Base-by-base conservation (phyloP, 2,329 filamentous ascomycete genomes). In the Apiospora kogelbergensis region DNA sequence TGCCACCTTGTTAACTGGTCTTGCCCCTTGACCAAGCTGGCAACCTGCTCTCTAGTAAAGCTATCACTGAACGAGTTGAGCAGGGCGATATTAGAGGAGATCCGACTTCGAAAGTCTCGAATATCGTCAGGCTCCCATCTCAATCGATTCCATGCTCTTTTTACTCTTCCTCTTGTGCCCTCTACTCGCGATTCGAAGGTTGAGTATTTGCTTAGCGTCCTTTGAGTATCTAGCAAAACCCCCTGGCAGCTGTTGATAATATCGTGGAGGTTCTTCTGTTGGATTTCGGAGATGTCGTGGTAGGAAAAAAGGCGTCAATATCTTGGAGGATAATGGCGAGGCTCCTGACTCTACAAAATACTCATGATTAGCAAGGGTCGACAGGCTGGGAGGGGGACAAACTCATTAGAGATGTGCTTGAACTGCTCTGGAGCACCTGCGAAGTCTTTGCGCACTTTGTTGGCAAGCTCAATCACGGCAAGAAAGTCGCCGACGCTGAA, bases 401-500 rank as follows among this genome's bases (percentile, higher is more conserved):
- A 77, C 76, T 78, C 72, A 24, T 66, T 42, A 13, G 71, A 73
- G 17, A 76, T 75, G 17, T 71, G 70, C 24, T 70, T 69, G 45
- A 78, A 77, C 53, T 79, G 74, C 10, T 65, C 64, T 10, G 77
- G 76, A 2, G 76, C 76, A 9, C 70, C 69, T 17, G 69, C 69
- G 65, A 77, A 79, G n/a, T 75, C 71, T 63, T 74, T 75, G 46
- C 76, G 72, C 44, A 76, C 69, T 15, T 72, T 74, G 37, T 74
- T 76, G 33, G 69, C 72, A 63, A 78, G 72, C 30, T 77, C 68
- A 26, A 78, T 68, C 26, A 78, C 73, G 2, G 77, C 70, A 24
- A 79, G 66, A 26, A 79, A 74, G 66, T 80, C 80, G 6, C 77
- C 78, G 20, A 78, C 71, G 7, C 78, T 72, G 70, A 78, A 10